phyloP scores from a whole-genome alignment of 1,139 yeast genomes.

The Protomyces pachydermus region DNA sequence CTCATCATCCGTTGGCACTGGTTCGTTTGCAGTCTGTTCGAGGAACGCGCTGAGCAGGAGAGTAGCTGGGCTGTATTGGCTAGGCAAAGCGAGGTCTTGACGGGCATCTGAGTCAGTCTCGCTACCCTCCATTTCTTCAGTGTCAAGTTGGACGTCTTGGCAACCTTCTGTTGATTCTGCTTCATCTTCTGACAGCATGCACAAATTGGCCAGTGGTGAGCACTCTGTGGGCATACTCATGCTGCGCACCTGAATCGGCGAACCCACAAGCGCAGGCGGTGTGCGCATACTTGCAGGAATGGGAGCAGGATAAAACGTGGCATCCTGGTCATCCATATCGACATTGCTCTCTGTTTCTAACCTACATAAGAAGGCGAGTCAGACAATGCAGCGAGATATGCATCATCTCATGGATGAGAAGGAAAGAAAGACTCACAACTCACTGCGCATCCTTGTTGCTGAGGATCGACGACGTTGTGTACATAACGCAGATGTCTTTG shows the following conservation, averaged over 20 bases:
- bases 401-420: too few relatives aligned
- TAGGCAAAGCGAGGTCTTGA: background rate
- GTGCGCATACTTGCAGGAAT: background rate
- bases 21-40: background rate
- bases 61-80: background rate
- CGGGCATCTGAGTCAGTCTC: background rate
- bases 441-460: too few relatives aligned
- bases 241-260: background rate
- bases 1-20: background rate
- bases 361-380: too few relatives aligned
- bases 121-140: background rate
- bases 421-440: too few relatives aligned
- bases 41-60: background rate
- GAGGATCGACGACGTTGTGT: too few relatives aligned
- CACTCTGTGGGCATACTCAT: background rate
- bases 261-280: background rate
- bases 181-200: background rate
- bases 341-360: too few relatives aligned
- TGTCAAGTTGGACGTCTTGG: too few relatives aligned
- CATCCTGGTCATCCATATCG: too few relatives aligned
- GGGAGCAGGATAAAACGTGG: background rate
- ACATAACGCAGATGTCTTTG: too few relatives aligned
- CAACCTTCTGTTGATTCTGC: background rate
- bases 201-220: background rate
- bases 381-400: too few relatives aligned